A percentile compares a stretch with the other conserved stretches of the same genome.
phyloP scores from a whole-genome alignment of 1,139 yeast genomes.

The Kluyveromyces sp. region DNA sequence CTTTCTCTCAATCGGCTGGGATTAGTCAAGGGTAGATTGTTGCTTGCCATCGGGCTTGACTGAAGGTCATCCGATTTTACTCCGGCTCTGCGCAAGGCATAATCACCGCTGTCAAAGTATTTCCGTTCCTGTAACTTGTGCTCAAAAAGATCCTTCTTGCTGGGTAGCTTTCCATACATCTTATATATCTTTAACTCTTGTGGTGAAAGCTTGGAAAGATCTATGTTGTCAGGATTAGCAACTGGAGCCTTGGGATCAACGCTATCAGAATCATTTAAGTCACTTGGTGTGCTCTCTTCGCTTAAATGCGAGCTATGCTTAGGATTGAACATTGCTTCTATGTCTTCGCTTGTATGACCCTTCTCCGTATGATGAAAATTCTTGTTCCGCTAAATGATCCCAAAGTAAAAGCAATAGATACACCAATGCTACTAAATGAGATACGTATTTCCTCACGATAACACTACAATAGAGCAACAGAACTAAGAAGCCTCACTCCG shows the following conservation, averaged over 20 bases:
- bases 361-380: too few relatives aligned
- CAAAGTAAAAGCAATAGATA: too few relatives aligned
- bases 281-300: not conserved
- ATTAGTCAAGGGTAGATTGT: constrained; percentile 31
- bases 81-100: constrained; percentile 75
- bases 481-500: too few relatives aligned
- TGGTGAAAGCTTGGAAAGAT: constrained; percentile 52
- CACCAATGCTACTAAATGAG: too few relatives aligned
- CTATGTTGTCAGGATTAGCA: constrained; percentile 32
- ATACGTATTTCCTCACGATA: too few relatives aligned
- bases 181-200: constrained; percentile 66
- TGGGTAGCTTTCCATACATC: constrained; percentile 84
- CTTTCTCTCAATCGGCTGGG: constrained; percentile 32
- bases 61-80: constrained; percentile 25
- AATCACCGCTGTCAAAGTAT: constrained; percentile 95
- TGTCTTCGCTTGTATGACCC: too few relatives aligned
- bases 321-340: constrained; percentile 24
- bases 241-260: constrained; percentile 12
- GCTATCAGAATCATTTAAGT: constrained; percentile 5
- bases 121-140: constrained; percentile 82
- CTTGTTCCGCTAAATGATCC: too few relatives aligned
- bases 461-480: too few relatives aligned
- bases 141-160: constrained; percentile 73
- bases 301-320: constrained; percentile 12
- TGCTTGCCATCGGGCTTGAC: constrained; percentile 17